A percentile compares a stretch with the other conserved stretches of the same genome.
These are phyloP conservation scores for Vicia sativa DNA, from an alignment of 306 rosid species.

Conservation along the genomic window DNA sequence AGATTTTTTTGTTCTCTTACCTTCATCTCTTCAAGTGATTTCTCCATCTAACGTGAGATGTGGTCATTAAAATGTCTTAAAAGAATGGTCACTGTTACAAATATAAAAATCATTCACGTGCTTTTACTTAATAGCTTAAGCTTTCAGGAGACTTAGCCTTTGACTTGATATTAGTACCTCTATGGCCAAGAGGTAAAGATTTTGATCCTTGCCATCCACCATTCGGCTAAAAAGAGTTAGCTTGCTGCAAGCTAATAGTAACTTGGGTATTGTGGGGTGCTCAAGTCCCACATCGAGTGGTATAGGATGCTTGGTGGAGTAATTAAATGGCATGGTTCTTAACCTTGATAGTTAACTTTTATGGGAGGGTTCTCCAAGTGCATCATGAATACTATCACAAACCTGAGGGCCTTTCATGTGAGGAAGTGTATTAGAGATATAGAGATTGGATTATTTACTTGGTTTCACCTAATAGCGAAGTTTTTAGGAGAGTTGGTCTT, in stretches of 20 bases:
- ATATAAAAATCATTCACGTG: not conserved
- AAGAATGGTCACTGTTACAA: not conserved
- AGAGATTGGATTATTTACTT: not conserved
- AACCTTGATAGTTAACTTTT: not conserved
- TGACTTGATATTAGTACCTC: not conserved
- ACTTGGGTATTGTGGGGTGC: not conserved
- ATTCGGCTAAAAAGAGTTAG: not conserved
- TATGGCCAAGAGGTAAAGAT: conserved; percentile 9
- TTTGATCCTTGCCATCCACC: conserved; percentile 6
- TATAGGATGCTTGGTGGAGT: not conserved
- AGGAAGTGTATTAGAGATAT: conserved; percentile 4
- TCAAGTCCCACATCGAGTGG: not conserved
- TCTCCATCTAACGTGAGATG: conserved; percentile 1
- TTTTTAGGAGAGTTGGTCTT: not conserved
- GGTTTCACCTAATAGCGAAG: not conserved
- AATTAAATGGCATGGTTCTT: not conserved
- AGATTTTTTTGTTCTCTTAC: conserved; percentile 1
- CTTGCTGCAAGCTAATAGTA: not conserved
- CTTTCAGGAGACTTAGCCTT: conserved; percentile 30
- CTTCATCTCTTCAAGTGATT: not conserved
- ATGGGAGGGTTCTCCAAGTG: not conserved
- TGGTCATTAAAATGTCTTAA: conserved; percentile 5
- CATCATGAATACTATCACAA: conserved; percentile 1
- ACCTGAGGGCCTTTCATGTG: not conserved
- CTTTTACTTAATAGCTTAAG: not conserved